Evolutionary conservation across 2,329 filamentous ascomycete species (phyloP).

Genomic region (Lasiodiplodia theobromae): DNA sequence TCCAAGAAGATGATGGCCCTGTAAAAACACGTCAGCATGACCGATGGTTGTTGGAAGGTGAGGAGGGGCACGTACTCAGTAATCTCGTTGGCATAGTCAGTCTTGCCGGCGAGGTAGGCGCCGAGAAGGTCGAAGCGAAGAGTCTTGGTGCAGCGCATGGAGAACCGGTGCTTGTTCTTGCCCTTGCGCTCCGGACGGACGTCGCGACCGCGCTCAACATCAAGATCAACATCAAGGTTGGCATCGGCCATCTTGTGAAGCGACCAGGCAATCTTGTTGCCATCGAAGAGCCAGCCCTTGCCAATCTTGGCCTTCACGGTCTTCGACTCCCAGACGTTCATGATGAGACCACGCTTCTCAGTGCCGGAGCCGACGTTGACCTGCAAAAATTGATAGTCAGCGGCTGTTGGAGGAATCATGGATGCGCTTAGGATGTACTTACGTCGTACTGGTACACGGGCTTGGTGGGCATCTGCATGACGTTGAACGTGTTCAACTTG

Average conservation of each 20-base stretch:
- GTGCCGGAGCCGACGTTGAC: constrained; percentile 69
- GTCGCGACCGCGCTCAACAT: constrained; percentile 64
- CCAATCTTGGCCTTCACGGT: constrained; percentile 64
- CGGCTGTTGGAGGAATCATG: constrained; percentile 20
- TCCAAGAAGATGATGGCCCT: constrained; percentile 89
- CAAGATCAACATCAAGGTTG: constrained; percentile 71
- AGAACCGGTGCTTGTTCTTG: constrained; percentile 65
- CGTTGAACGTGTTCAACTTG: constrained; percentile 76
- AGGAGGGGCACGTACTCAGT: constrained; percentile 14
- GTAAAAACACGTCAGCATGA: constrained; percentile 62
- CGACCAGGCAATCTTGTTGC: constrained; percentile 82
- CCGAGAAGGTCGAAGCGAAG: constrained; percentile 73
- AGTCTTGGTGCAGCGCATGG: constrained; percentile 68
- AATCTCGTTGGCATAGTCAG: constrained; percentile 63
- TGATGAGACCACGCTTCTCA: constrained; percentile 71
- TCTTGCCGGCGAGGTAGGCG: constrained; percentile 68
- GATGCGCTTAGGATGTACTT: constrained; percentile 49
- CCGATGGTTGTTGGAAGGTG: background rate
- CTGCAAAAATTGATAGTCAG: constrained; percentile 51
- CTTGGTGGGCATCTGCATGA: constrained; percentile 65
- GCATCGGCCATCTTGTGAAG: constrained; percentile 37
- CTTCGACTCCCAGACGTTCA: constrained; percentile 77
- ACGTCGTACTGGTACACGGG: constrained; percentile 87
- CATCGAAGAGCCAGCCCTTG: constrained; percentile 77
- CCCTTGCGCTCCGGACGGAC: constrained; percentile 32